Evolutionary conservation across 208 protist species (phyloP).

Genomic region (Crithidia sp.): DNA sequence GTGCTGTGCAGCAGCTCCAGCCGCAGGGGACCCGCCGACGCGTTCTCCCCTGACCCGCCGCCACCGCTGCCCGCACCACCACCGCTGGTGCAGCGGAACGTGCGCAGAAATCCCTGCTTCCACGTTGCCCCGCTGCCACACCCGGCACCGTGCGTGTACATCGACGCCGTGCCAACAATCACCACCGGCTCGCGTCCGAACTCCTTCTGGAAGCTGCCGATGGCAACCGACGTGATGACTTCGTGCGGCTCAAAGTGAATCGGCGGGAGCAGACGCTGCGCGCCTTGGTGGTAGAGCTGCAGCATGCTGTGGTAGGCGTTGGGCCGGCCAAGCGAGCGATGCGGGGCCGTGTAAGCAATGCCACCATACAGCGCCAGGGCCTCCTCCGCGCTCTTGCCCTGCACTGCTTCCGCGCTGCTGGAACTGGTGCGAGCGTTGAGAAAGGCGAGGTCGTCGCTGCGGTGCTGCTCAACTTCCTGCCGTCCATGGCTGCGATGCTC

Average conservation of each 20-base stretch:
- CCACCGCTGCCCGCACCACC: background rate
- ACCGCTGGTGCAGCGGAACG: constrained; percentile 58
- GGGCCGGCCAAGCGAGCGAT: constrained; percentile 60
- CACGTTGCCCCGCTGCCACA: constrained; percentile 56
- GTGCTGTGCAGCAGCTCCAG: constrained; percentile 78
- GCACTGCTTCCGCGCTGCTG: background rate
- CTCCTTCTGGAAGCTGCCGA: constrained; percentile 76
- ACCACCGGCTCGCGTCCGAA: constrained; percentile 81
- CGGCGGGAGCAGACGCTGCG: constrained; percentile 56
- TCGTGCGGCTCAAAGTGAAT: constrained; percentile 75
- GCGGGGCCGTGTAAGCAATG: constrained; percentile 40
- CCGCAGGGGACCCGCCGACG: constrained; percentile 27
- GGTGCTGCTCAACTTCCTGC: constrained; percentile 39
- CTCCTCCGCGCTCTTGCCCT: constrained; percentile 3
- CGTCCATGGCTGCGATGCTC: constrained; percentile 71
- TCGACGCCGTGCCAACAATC: constrained; percentile 53
- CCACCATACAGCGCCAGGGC: constrained; percentile 17
- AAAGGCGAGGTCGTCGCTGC: constrained; percentile 25
- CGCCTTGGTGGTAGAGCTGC: constrained; percentile 76
- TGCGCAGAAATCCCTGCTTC: constrained; percentile 61
- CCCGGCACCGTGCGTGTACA: constrained; percentile 77
- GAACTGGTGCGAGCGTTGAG: constrained; percentile 17
- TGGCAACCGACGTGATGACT: constrained; percentile 53
- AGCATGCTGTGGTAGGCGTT: constrained; percentile 76
- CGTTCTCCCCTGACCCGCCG: constrained; percentile 9